Base-by-base conservation (phyloP, 495 filamentous ascomycete species). In the Apiosordaria backusii region DNA sequence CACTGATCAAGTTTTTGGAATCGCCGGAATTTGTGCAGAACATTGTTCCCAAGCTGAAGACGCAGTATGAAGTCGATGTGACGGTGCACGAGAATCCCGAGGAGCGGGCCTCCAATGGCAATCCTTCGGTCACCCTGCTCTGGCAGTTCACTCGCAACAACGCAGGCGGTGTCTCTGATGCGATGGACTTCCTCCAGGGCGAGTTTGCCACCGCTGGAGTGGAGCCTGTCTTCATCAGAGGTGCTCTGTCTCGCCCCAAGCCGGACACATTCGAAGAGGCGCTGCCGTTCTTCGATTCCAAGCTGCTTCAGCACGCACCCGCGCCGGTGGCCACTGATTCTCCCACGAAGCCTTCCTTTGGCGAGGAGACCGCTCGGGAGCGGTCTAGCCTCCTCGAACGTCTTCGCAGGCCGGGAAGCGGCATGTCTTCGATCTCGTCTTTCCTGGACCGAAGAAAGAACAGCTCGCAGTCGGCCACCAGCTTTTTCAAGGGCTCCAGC, bases 181-280 rank as follows among this genome's bases (percentile, higher is more conserved):
- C 94, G 63, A 93, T 97, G 68, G 96, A 99, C 72, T 97, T 94
- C 77, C 81, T 98, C 65, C 91, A 92, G 63, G 87, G 87, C 53
- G 88, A 90, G 64, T 85, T 98, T 61, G 89, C 93, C 23, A 86
- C 89, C 2, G 89, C 91, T 53, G 90, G 91, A n/a, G 85, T 97
- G 40, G 91, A 97, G 68, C 88, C 89, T 3, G 91, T 85, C 55
- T 87, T 91, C 23, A 88, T 99, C 69, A 96, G 95, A 76, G 95
- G 96, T 60, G 89, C 92, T 16, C 94, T 98, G 67, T 92, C 94
- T 0, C 89, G 94, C 57, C 96, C 95, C 60, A 97, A 98, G 81
- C 97, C 95, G 4, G 95, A 99, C 78, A 97, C 95, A 1, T 99
- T 98, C 73, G 95, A 98, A 72, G 96, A 98, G 67, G 93, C 92